phyloP scores from a whole-genome alignment of 176 grass and related monocot species.

The Eragrostis nindensis region DNA sequence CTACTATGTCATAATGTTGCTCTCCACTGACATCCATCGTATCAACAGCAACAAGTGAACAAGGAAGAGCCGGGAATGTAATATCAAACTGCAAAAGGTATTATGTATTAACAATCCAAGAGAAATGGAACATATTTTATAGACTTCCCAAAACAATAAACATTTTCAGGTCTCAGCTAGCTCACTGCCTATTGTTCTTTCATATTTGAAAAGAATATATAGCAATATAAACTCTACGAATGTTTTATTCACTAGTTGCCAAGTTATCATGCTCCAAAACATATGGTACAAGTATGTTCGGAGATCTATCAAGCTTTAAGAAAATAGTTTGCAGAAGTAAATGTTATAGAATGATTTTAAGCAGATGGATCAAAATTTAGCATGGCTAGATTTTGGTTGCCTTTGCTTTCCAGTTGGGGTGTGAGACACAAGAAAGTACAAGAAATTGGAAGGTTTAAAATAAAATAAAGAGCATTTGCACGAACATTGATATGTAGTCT shows the following conservation, averaged over 20 bases:
- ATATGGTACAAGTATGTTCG: background rate
- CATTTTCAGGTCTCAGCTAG: conserved; percentile 19
- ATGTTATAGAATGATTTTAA: conserved; percentile 20
- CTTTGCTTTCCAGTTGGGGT: conserved; percentile 9
- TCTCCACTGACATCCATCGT: conserved; percentile 99
- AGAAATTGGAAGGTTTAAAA: conserved; percentile 31
- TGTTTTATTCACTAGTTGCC: conserved; percentile 18
- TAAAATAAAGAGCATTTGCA: conserved; percentile 31
- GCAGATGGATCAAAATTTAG: conserved; percentile 16
- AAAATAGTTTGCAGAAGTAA: conserved; percentile 14
- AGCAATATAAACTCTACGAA: conserved; percentile 15
- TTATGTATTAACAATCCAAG: conserved; percentile 32
- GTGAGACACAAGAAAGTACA: background rate
- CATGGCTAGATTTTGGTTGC: conserved; percentile 7
- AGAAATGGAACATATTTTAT: conserved; percentile 29
- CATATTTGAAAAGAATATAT: background rate
- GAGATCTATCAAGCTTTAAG: conserved; percentile 11
- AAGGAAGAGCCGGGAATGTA: conserved; percentile 87
- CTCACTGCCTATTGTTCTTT: background rate
- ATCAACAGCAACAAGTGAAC: conserved; percentile 96
- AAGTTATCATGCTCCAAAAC: conserved; percentile 6
- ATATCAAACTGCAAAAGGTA: conserved; percentile 94
- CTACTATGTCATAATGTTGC: conserved; percentile 99
- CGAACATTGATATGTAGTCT: conserved; percentile 92
- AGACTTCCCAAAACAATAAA: background rate